Evolutionary conservation across 345 rosid species (phyloP).

Genomic region (Rubroshorea leprosula): DNA sequence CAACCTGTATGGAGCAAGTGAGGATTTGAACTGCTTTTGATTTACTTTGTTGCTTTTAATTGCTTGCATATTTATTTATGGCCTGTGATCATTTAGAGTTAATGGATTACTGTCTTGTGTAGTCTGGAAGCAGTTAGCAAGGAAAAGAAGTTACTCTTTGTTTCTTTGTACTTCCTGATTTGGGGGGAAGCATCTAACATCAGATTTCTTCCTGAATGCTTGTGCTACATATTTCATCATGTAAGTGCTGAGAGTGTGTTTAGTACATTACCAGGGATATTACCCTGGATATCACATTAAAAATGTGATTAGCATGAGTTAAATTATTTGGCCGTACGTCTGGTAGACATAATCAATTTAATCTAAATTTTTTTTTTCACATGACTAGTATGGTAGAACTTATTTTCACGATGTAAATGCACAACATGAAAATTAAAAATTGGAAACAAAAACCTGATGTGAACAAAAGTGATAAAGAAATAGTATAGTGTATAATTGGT

Average conservation of each 20-base stretch:
- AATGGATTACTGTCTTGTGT: constrained; percentile 18
- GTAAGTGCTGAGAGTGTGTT: constrained; percentile 34
- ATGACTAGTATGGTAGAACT: no score
- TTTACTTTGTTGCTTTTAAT: constrained; percentile 14
- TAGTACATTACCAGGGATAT: neutral
- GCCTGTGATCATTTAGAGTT: constrained; percentile 9
- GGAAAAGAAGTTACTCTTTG: constrained; percentile 77
- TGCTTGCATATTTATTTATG: constrained; percentile 1
- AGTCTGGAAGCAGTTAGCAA: constrained; percentile 74
- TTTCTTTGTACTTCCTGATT: constrained; percentile 75
- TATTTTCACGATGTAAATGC: no score
- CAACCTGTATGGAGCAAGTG: constrained; percentile 94
- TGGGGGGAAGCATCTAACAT: constrained; percentile 96
- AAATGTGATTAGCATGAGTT: neutral
- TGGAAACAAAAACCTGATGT: no score
- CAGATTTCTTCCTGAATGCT: constrained; percentile 87
- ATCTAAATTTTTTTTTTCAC: no score
- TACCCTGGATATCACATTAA: neutral
- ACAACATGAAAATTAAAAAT: no score
- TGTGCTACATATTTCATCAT: constrained; percentile 96
- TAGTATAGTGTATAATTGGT: no score
- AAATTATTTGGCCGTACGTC: no score
- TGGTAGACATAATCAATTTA: no score
- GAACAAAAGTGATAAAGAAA: no score
- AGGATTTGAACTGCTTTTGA: constrained; percentile 14